Evolutionary conservation across 371 early-diverging fungal species (phyloP).

Genomic region (Saksenaea vasiformis): DNA sequence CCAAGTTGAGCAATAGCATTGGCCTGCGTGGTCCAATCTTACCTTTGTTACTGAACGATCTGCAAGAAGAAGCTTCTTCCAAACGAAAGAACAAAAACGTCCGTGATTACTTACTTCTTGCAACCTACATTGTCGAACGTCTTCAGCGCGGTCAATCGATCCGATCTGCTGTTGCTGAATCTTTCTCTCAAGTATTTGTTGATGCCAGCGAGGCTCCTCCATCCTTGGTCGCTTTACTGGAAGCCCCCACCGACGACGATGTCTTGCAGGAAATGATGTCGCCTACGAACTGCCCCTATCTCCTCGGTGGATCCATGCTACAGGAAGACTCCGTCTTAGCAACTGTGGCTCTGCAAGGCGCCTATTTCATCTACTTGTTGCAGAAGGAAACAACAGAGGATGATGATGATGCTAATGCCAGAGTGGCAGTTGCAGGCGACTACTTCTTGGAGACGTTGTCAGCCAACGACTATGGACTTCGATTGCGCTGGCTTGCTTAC

Average conservation of each 20-base stretch:
- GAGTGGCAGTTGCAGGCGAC: conserved; percentile 54
- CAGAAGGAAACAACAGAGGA: conserved; percentile 26
- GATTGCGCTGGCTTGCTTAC: conserved; percentile 56
- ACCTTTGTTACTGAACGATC: conserved; percentile 28
- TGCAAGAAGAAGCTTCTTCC: conserved; percentile 39
- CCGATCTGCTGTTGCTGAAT: conserved; percentile 46
- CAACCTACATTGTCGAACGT: conserved; percentile 63
- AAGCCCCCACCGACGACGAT: conserved; percentile 11
- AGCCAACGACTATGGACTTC: conserved; percentile 43
- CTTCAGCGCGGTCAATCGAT: conserved; percentile 68
- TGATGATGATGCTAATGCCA: conserved; percentile 3
- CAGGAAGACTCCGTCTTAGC: conserved; percentile 61
- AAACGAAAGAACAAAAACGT: conserved; percentile 48
- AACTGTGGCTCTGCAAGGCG: conserved; percentile 60
- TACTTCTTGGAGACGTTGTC: conserved; percentile 60
- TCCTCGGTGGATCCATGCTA: conserved; percentile 58
- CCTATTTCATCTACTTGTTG: conserved; percentile 54
- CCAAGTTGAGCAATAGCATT: conserved; percentile 54
- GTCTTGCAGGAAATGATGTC: conserved; percentile 33
- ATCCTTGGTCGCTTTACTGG: conserved; percentile 17
- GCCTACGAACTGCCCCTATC: conserved; percentile 56
- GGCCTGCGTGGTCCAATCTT: conserved; percentile 56
- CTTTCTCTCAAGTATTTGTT: conserved; percentile 61
- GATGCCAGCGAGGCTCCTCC: conserved; percentile 33
- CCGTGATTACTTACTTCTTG: conserved; percentile 58